These are phyloP conservation scores for Grosmannia clavigera DNA, from an alignment of 2,329 filamentous ascomycete species.

Conservation along the genomic window DNA sequence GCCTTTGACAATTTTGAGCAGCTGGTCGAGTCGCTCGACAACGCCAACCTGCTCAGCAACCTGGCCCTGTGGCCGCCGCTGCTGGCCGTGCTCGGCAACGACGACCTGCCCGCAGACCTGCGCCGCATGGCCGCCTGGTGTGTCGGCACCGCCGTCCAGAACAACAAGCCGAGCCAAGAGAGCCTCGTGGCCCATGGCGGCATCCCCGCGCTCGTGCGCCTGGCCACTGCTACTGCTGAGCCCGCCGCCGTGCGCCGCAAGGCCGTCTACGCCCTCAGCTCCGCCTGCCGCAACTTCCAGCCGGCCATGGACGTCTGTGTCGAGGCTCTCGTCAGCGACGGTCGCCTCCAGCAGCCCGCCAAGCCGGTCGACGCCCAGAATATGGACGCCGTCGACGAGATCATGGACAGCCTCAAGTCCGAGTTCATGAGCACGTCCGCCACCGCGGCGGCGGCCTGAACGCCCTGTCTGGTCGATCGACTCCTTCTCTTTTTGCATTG, in stretches of 20 bases:
- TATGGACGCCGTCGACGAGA: conserved; percentile 59
- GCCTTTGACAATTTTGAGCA: conserved; percentile 96
- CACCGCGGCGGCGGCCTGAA: no score
- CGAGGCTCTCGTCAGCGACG: conserved; percentile 44
- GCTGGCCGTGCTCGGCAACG: conserved; percentile 53
- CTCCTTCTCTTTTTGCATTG: conserved; percentile 4
- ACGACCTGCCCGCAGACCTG: conserved; percentile 49
- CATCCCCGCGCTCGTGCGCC: conserved; percentile 53
- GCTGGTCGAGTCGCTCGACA: conserved; percentile 84
- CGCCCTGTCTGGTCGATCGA: no score
- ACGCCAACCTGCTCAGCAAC: conserved; percentile 82
- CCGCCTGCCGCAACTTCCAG: conserved; percentile 78
- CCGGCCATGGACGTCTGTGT: conserved; percentile 61
- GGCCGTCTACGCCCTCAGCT: conserved; percentile 80
- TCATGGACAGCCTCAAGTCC: conserved; percentile 57
- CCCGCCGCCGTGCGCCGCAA: conserved; percentile 58
- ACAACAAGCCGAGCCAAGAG: conserved; percentile 80
- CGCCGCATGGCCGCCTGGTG: conserved; percentile 88
- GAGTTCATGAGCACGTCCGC: conserved; percentile 22
- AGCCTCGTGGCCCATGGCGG: conserved; percentile 50
- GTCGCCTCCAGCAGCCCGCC: conserved; percentile 32
- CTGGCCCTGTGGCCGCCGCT: conserved; percentile 75
- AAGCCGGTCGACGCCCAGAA: conserved; percentile 58
- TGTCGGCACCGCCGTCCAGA: conserved; percentile 88
- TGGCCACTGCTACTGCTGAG: conserved; percentile 49